These are phyloP conservation scores for Cadophora gregata DNA, from an alignment of 2,329 filamentous ascomycete genomes.

Conservation along the genomic window DNA sequence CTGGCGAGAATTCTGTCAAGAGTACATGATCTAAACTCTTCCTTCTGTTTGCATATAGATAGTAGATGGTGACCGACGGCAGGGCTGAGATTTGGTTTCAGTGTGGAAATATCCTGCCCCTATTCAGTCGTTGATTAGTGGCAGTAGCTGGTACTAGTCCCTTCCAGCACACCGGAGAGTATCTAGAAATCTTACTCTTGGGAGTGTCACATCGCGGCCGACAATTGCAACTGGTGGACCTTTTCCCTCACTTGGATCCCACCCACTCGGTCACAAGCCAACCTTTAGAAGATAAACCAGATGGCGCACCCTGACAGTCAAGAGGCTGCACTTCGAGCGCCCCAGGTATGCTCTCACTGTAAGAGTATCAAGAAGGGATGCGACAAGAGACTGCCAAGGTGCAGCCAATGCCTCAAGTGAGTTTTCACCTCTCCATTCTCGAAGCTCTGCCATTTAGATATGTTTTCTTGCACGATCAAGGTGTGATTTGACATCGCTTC, in stretches of 20 bases:
- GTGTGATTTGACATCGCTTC: neutral
- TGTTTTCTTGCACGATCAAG: neutral
- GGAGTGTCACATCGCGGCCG: conserved; percentile 7
- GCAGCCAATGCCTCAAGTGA: conserved; percentile 37
- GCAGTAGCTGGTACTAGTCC: neutral
- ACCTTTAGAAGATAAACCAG: conserved; percentile 2
- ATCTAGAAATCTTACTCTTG: neutral
- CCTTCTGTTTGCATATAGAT: neutral
- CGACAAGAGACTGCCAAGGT: conserved; percentile 36
- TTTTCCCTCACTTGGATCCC: neutral
- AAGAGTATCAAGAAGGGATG: conserved; percentile 38
- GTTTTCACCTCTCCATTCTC: neutral
- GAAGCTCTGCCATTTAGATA: neutral
- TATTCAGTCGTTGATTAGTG: neutral
- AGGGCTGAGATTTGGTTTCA: neutral
- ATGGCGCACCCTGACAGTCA: conserved; percentile 21
- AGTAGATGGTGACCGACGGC: neutral
- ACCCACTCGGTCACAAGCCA: neutral
- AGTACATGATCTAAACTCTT: neutral
- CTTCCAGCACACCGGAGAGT: neutral
- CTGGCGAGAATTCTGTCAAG: neutral
- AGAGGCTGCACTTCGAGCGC: conserved; percentile 23
- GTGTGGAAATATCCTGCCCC: neutral
- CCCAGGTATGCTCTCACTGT: conserved; percentile 36
- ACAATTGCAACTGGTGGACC: conserved; percentile 5